Evolutionary conservation across 805 yeast genomes (phyloP).

Genomic region (Jamesozyma gamospora): DNA sequence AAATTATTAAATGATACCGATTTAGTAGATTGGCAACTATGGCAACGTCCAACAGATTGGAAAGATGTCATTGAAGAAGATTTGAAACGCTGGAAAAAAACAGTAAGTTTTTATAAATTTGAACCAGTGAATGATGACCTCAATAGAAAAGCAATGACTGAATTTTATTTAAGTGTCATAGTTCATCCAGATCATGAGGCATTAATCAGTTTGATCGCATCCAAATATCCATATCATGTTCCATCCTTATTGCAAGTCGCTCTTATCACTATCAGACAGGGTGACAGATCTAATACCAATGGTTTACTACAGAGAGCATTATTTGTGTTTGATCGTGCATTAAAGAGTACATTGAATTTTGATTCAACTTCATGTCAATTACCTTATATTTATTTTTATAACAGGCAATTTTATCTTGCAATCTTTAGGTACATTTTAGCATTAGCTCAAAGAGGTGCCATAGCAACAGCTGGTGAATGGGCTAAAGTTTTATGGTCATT

Average conservation of each 20-base stretch:
- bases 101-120: constrained; percentile 50
- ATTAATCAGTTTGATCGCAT: constrained; percentile 43
- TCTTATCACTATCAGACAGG: constrained; percentile 62
- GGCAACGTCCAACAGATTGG: constrained; percentile 38
- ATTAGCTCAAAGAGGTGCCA: constrained; percentile 68
- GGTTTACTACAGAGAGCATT: constrained; percentile 69
- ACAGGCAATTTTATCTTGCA: constrained; percentile 67
- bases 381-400: constrained; percentile 66
- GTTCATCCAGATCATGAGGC: constrained; percentile 74
- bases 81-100: constrained; percentile 29
- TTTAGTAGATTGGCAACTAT: constrained; percentile 29
- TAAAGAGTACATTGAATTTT: constrained; percentile 50
- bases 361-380: constrained; percentile 48
- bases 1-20: constrained; percentile 39
- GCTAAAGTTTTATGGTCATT: constrained; percentile 61
- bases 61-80: constrained; percentile 39
- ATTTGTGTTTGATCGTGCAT: constrained; percentile 68
- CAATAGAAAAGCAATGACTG: constrained; percentile 30
- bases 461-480: constrained; percentile 65
- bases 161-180: constrained; percentile 55
- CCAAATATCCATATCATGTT: constrained; percentile 60
- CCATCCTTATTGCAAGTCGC: constrained; percentile 75
- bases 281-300: constrained; percentile 57
- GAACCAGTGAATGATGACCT: constrained; percentile 30
- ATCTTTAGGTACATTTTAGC: constrained; percentile 61